These are phyloP conservation scores for Eutrema heterophyllum DNA, from an alignment of 345 rosid species.

Conservation along the genomic window DNA sequence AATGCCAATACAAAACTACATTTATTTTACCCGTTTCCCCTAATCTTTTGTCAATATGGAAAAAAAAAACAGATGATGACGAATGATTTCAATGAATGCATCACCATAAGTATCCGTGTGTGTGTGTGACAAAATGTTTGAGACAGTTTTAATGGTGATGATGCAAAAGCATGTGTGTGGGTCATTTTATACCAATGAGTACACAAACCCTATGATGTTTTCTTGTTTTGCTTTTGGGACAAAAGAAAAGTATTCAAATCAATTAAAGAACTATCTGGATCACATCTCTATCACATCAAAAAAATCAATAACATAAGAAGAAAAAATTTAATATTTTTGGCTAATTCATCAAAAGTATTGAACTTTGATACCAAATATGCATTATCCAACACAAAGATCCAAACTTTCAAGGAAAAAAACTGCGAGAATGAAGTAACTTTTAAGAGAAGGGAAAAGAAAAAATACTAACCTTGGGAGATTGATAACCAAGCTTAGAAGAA, in stretches of 20 bases:
- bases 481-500: conserved; percentile 45
- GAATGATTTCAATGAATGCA: conserved; percentile 3
- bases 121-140: conserved; percentile 3
- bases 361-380: background rate
- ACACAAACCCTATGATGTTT: conserved; percentile 13
- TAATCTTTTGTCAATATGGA: background rate
- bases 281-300: conserved; percentile 10
- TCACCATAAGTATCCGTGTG: conserved; percentile 11
- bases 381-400: background rate
- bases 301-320: background rate
- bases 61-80: background rate
- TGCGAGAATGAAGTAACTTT: background rate
- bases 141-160: background rate
- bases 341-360: background rate
- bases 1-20: no score
- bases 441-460: background rate
- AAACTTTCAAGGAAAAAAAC: background rate
- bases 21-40: background rate
- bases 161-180: conserved; percentile 24
- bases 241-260: conserved; percentile 1
- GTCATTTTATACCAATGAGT: conserved; percentile 8
- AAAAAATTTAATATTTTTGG: background rate
- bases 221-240: conserved; percentile 4
- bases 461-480: conserved; percentile 61
- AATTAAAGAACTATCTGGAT: conserved; percentile 13